Evolutionary conservation across 495 filamentous ascomycete species (phyloP), one percentile per base, ranked within the genome.

Genomic region (Elaphomyces granulatus): DNA sequence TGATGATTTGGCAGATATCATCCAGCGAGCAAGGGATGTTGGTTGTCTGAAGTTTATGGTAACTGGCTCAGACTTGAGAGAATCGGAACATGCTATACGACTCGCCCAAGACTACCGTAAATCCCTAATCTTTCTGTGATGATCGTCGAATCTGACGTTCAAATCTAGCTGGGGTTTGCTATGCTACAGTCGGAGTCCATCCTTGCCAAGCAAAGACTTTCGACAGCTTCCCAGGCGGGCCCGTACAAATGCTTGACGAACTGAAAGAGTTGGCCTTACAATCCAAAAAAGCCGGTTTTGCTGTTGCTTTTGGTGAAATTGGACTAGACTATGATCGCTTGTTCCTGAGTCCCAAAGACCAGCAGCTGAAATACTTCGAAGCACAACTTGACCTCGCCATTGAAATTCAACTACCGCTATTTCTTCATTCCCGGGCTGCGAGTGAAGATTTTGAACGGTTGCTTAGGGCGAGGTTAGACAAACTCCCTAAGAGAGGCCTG

Each of bases 311-410:
- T 53, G 90, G 90, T 32, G 90, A 98, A 54, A 85, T 98, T 41
- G 90, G 90, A 7, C 75, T 98, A 1, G 90, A 98, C 60, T 98
- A 96, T 53, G 90, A 98, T 59, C 74, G 90, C 2, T 61, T 98
- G 9, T 79, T 80, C 49, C 76, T 87, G 49, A 81, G 75, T 49
- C 67, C 74, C 1, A 80, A 75, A 35, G 80, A 85, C 18, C 66
- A 75, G 3, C 90, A 98, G 52, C 68, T 87, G 6, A 78, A 81
- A 46, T 92, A 83, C 44, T 98, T 98, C 53, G 73, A 74, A 3
- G 69, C 69, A 3, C 90, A 96, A 53, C 74, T 81, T 4, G 75
- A 80, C 17, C 65, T 95, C 8, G 87, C 86, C 0, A 69, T 86
- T 1, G 65, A 76, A 35, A 72, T 92, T 15, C 81, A 81, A 37